phyloP scores from a whole-genome alignment of 2,329 filamentous ascomycete genomes.

The Leptographium radiaticola region DNA sequence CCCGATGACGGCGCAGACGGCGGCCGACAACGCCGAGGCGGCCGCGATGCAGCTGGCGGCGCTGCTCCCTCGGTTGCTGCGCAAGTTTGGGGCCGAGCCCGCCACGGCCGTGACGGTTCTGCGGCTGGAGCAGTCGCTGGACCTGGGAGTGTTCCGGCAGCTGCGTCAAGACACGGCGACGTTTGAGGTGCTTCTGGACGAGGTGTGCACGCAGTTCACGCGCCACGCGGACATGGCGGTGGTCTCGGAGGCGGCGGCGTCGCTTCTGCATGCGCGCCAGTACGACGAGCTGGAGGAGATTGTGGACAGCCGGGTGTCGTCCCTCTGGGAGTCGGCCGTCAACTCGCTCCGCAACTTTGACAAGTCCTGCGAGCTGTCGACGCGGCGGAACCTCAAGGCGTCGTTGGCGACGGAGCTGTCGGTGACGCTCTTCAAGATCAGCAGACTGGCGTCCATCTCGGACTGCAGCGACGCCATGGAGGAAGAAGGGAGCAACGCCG shows the following conservation, averaged over 20 bases:
- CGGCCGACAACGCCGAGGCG: slow-evolving; percentile 57
- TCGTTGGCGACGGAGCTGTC: slow-evolving; percentile 56
- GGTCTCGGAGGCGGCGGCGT: slow-evolving; percentile 67
- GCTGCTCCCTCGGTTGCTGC: slow-evolving; percentile 73
- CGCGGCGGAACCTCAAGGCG: slow-evolving; percentile 54
- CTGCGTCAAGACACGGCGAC: slow-evolving; percentile 73
- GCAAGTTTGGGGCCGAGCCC: slow-evolving; percentile 84
- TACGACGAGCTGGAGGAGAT: slow-evolving; percentile 83
- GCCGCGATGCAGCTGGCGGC: slow-evolving; percentile 65
- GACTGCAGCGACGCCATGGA: slow-evolving; percentile 70
- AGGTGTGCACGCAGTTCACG: slow-evolving; percentile 87
- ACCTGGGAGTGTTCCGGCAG: slow-evolving; percentile 78
- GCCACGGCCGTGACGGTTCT: slow-evolving; percentile 77
- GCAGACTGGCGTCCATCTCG: slow-evolving; percentile 66
- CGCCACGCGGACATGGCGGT: slow-evolving; percentile 83
- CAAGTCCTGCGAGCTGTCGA: slow-evolving; percentile 57
- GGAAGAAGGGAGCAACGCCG: slow-evolving; percentile 33
- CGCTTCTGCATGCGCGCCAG: slow-evolving; percentile 71
- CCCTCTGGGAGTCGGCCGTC: slow-evolving; percentile 75
- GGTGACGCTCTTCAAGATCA: slow-evolving; percentile 64
- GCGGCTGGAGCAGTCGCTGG: slow-evolving; percentile 72
- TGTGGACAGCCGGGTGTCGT: slow-evolving; percentile 64
- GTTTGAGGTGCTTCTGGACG: slow-evolving; percentile 71
- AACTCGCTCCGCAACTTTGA: slow-evolving; percentile 60
- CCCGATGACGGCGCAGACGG: neutral